These are phyloP conservation scores for Stachybotrys chlorohalonatus DNA, from an alignment of 2,329 filamentous ascomycete species.

Conservation along the genomic window DNA sequence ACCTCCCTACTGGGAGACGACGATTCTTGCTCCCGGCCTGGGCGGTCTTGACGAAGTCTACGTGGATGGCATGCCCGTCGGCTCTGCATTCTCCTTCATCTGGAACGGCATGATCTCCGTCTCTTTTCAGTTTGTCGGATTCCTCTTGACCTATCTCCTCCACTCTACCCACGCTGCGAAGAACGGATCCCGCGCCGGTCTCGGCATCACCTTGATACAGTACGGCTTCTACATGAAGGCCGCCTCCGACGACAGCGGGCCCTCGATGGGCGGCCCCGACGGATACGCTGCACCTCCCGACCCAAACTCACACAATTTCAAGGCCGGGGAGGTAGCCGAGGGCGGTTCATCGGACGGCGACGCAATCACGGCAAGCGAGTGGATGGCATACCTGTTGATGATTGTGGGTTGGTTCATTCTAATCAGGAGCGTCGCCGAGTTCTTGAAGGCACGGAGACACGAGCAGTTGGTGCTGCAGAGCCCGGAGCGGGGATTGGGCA, in stretches of 20 bases:
- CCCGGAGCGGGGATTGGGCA: constrained; percentile 75
- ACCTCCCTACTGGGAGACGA: constrained; percentile 98
- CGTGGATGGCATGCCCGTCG: constrained; percentile 89
- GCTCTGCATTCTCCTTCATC: constrained; percentile 76
- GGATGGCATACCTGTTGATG: constrained; percentile 89
- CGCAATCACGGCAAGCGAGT: constrained; percentile 67
- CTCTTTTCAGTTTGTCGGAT: constrained; percentile 94
- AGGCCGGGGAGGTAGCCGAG: constrained; percentile 57
- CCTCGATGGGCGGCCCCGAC: constrained; percentile 39
- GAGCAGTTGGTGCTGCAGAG: constrained; percentile 91
- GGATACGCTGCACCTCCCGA: constrained; percentile 66
- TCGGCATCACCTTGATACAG: constrained; percentile 91
- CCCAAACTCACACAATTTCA: constrained; percentile 84
- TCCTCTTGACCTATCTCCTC: constrained; percentile 93
- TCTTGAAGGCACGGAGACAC: constrained; percentile 76
- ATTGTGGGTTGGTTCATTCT: constrained; percentile 97
- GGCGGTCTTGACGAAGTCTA: constrained; percentile 92
- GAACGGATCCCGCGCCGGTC: constrained; percentile 87
- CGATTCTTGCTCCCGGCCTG: constrained; percentile 85
- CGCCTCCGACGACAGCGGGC: constrained; percentile 33
- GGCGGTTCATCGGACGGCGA: constrained; percentile 32
- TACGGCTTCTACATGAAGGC: constrained; percentile 95
- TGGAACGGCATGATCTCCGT: constrained; percentile 97
- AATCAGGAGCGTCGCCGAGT: constrained; percentile 89
- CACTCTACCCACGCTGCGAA: constrained; percentile 98